A percentile compares a stretch with the other conserved stretches of the same genome.
Conservation (phyloP, 331 rosid species). For the Cydonia oblonga region DNA sequence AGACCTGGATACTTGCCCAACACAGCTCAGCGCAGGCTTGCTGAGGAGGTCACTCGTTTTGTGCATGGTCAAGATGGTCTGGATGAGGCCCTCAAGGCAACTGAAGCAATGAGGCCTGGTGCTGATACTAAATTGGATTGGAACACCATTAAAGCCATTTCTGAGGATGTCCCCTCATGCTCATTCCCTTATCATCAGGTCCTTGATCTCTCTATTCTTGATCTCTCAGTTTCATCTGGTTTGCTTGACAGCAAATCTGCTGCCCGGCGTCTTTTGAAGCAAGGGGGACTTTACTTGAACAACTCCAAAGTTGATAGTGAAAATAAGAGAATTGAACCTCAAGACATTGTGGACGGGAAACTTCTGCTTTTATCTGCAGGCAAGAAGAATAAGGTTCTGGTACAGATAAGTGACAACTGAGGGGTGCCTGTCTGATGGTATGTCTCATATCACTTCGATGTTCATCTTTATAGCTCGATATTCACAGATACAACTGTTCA, state of each 20-base stretch:
- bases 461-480: not conserved
- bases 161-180: conserved; percentile 82
- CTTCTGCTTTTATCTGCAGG: conserved; percentile 88
- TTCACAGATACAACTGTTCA: not conserved
- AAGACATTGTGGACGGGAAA: conserved; percentile 78
- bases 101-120: conserved; percentile 85
- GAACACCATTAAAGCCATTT: conserved; percentile 72
- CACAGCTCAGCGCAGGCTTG: conserved; percentile 66
- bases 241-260: conserved; percentile 76
- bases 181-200: conserved; percentile 60
- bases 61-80: conserved; percentile 89
- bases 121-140: conserved; percentile 81
- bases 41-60: conserved; percentile 77
- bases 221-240: conserved; percentile 80
- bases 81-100: conserved; percentile 70
- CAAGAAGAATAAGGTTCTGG: conserved; percentile 89
- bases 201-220: conserved; percentile 48
- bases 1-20: conserved; percentile 57
- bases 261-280: conserved; percentile 79
- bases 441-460: not conserved
- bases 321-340: conserved; percentile 45
- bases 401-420: conserved; percentile 26
- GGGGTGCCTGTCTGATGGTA: not conserved
- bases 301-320: conserved; percentile 67
- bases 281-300: conserved; percentile 91